phyloP scores from a whole-genome alignment of 2,329 filamentous ascomycete genomes.

The Aspergillus terreus region DNA sequence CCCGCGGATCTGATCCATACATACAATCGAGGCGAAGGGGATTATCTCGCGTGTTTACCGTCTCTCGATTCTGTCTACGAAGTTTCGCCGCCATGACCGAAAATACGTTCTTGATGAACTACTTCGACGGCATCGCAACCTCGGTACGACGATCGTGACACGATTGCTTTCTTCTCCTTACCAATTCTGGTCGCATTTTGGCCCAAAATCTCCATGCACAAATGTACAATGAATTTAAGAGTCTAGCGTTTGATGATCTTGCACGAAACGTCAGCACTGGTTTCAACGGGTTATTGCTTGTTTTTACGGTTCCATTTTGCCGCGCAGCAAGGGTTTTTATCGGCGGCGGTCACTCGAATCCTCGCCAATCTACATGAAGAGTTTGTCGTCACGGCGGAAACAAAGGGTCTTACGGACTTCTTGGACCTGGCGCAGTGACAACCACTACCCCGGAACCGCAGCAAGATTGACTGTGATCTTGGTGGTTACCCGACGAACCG shows the following conservation, averaged over 20 bases:
- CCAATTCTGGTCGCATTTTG: conserved; percentile 70
- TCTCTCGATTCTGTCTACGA: conserved; percentile 36
- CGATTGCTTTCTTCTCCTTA: conserved; percentile 59
- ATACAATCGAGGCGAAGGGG: conserved; percentile 51
- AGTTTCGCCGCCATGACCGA: conserved; percentile 29
- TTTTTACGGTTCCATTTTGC: conserved; percentile 54
- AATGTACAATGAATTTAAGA: conserved; percentile 73
- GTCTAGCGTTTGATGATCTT: conserved; percentile 62
- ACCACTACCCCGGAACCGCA: conserved; percentile 44
- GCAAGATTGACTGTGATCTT: conserved; percentile 53
- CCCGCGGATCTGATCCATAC: conserved; percentile 18
- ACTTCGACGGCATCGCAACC: conserved; percentile 35
- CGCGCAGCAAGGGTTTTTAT: conserved; percentile 47
- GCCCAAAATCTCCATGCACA: conserved; percentile 67
- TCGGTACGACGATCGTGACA: conserved; percentile 35
- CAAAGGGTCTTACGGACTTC: conserved; percentile 37
- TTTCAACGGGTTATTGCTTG: conserved; percentile 61
- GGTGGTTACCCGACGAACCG: conserved; percentile 49
- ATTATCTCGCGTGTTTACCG: conserved; percentile 33
- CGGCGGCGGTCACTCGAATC: conserved; percentile 52
- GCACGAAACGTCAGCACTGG: conserved; percentile 53
- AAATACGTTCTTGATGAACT: conserved; percentile 50
- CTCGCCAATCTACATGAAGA: conserved; percentile 53
- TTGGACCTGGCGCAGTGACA: conserved; percentile 46
- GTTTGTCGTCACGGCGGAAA: background rate